Evolutionary conservation across 2,329 filamentous ascomycete genomes (phyloP).

Genomic region (Stromatinia cepivora): DNA sequence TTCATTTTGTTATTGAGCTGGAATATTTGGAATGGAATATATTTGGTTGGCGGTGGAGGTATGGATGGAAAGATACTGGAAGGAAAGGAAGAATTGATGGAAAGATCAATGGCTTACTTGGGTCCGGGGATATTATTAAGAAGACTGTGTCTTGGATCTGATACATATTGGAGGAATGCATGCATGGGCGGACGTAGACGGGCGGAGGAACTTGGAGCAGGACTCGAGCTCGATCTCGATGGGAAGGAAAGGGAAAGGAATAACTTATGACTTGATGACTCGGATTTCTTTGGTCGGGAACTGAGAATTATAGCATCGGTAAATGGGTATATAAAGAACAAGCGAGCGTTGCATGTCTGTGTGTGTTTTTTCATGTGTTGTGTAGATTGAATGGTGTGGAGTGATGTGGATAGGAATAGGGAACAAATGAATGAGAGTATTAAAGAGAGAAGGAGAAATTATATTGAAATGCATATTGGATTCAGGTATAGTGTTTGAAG

Average conservation of each 20-base stretch:
- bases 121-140: background rate
- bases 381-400: background rate
- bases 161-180: background rate
- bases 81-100: conserved; percentile 1
- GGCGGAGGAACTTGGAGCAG: background rate
- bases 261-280: conserved; percentile 13
- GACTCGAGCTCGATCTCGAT: background rate
- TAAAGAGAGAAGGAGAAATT: background rate
- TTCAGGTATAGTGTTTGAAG: background rate
- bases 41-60: conserved; percentile 9
- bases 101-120: conserved; percentile 1
- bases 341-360: conserved; percentile 3
- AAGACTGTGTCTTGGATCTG: conserved; percentile 9
- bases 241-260: background rate
- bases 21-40: conserved; percentile 11
- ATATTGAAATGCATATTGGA: conserved; percentile 7
- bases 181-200: background rate
- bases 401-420: background rate
- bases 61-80: conserved; percentile 11
- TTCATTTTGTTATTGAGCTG: conserved; percentile 2
- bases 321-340: background rate
- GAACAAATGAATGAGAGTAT: too few relatives aligned
- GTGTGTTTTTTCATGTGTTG: background rate
- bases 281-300: conserved; percentile 12
- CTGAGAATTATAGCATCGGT: conserved; percentile 15